Conservation (phyloP, 305 asterid genomes). For the Euphrasia arctica region DNA sequence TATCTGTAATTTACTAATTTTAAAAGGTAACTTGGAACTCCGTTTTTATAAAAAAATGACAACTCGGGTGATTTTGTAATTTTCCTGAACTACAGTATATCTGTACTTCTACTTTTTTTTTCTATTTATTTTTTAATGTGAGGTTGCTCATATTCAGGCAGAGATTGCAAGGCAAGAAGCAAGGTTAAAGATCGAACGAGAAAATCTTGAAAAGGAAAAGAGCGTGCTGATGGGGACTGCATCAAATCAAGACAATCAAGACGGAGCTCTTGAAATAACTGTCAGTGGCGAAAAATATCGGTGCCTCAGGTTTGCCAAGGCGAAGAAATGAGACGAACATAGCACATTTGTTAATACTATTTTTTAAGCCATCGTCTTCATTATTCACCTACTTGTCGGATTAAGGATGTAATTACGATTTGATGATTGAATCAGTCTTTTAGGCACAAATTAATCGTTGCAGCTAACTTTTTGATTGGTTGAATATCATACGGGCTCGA, state of each 20-base stretch:
- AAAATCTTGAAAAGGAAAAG: conserved; percentile 95
- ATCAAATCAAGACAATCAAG: conserved; percentile 95
- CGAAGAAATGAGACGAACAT: conserved; percentile 63
- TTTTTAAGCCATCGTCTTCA: no score
- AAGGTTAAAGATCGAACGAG: conserved; percentile 88
- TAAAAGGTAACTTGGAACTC: background rate
- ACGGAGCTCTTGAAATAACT: conserved; percentile 97
- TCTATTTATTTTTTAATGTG: conserved; percentile 8
- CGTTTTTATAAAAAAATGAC: background rate
- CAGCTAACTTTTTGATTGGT: background rate
- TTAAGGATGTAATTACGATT: no score
- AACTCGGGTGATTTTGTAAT: background rate
- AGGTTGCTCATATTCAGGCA: conserved; percentile 45
- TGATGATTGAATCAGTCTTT: no score
- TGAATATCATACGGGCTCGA: background rate
- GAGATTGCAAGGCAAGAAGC: conserved; percentile 98
- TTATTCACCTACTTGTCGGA: no score
- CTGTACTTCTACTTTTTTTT: background rate
- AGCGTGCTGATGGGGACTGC: conserved; percentile 99
- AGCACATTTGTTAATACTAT: no score
- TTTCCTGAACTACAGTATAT: background rate
- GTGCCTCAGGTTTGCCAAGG: conserved; percentile 94
- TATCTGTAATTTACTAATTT: background rate
- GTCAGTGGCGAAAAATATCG: conserved; percentile 98
- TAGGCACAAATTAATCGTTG: no score